Percentiles rank a stretch among this genome's conserved stretches.
Evolutionary conservation across 2,329 filamentous ascomycete genomes (phyloP).

Genomic region (Fusarium clavum): DNA sequence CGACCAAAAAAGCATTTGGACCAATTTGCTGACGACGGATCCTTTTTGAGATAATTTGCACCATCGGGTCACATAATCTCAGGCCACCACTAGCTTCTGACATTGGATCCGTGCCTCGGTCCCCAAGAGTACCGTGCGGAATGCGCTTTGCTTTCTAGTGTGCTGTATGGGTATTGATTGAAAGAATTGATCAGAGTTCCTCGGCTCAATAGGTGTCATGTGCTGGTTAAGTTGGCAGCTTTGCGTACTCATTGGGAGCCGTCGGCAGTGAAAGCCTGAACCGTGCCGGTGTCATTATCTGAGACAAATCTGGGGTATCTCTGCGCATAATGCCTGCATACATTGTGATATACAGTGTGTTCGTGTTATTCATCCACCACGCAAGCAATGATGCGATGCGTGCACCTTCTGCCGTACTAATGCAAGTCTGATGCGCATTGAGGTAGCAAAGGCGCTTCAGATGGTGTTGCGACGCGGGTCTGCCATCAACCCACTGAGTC

Average conservation of each 20-base stretch:
- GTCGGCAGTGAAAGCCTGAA: slow-evolving; percentile 4
- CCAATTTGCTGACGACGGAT: slow-evolving; percentile 31
- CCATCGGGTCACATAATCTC: slow-evolving; percentile 9
- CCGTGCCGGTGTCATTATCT: slow-evolving; percentile 17
- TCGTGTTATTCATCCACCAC: slow-evolving; percentile 5
- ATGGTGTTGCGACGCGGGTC: neutral
- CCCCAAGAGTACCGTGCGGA: slow-evolving; percentile 5
- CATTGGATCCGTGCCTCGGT: slow-evolving; percentile 18
- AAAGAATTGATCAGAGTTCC: slow-evolving; percentile 5
- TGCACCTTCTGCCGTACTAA: slow-evolving; percentile 6
- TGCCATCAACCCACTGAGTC: neutral
- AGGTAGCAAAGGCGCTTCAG: neutral
- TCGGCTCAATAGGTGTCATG: slow-evolving; percentile 30
- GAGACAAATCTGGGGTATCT: slow-evolving; percentile 34
- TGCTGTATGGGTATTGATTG: neutral
- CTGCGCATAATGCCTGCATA: slow-evolving; percentile 10
- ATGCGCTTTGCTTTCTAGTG: slow-evolving; percentile 7
- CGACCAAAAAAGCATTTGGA: slow-evolving; percentile 31
- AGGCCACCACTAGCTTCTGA: slow-evolving; percentile 33
- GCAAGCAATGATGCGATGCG: slow-evolving; percentile 6
- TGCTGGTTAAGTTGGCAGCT: slow-evolving; percentile 1
- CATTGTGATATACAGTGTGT: neutral
- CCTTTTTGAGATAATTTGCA: slow-evolving; percentile 28
- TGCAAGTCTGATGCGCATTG: slow-evolving; percentile 32
- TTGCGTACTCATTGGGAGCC: neutral